Conservation (phyloP, 306 rosid species). For the Cyclanthera cordifolia region DNA sequence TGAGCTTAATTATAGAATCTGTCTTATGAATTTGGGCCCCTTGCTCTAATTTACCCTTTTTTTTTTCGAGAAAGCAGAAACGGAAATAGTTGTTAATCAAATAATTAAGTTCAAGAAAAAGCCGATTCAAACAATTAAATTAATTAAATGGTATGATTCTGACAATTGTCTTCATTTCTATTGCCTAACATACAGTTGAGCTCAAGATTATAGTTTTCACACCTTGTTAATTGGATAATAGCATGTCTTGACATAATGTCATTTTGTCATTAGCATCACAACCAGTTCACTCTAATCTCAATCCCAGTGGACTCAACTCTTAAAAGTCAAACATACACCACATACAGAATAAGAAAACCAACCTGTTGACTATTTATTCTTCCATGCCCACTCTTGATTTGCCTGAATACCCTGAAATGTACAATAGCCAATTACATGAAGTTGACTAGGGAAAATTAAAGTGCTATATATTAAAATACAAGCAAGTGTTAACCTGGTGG, state of each 20-base stretch:
- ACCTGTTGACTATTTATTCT: constrained; percentile 67
- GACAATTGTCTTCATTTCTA: neutral
- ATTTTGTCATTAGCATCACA: neutral
- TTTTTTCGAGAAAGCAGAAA: no score
- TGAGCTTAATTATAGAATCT: no score
- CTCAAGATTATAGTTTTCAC: neutral
- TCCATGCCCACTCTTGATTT: constrained; percentile 74
- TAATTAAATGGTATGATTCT: neutral
- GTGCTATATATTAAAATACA: neutral
- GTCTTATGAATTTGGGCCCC: no score
- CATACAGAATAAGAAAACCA: neutral
- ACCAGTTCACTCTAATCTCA: neutral
- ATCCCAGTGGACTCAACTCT: neutral
- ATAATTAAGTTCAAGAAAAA: neutral
- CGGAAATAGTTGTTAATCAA: neutral
- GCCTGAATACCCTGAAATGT: constrained; percentile 47
- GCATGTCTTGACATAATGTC: neutral
- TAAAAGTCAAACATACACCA: neutral
- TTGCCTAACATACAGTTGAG: neutral
- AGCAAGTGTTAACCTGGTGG: constrained; percentile 34
- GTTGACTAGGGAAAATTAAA: neutral
- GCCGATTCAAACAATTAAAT: neutral
- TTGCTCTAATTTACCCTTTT: no score
- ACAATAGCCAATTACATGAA: constrained; percentile 15
- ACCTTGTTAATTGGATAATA: neutral